Evolutionary conservation across 2,329 filamentous ascomycete genomes (phyloP).

Genomic region (Tolypocladium cylindrosporum): DNA sequence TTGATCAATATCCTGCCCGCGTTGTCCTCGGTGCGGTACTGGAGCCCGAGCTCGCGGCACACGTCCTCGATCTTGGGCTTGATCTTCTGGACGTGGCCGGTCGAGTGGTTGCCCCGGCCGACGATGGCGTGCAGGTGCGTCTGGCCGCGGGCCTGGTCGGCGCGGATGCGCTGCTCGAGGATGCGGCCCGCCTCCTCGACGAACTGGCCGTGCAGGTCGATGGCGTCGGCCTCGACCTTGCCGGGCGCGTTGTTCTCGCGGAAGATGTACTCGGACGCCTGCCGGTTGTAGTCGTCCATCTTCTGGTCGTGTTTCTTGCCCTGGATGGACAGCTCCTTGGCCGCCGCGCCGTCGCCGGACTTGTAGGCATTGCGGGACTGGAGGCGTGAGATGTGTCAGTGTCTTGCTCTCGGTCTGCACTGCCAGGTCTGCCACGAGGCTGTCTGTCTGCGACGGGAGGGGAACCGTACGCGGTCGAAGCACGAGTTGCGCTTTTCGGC

Average conservation of each 20-base stretch:
- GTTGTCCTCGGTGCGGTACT: conserved; percentile 81
- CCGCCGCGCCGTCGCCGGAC: conserved; percentile 70
- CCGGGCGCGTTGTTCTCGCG: conserved; percentile 80
- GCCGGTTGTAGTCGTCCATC: conserved; percentile 83
- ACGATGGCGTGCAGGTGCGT: conserved; percentile 89
- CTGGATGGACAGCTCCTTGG: conserved; percentile 75
- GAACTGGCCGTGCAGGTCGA: conserved; percentile 90
- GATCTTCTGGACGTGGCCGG: conserved; percentile 78
- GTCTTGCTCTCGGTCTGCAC: not conserved
- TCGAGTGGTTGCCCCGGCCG: conserved; percentile 85
- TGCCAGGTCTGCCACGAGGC: not conserved
- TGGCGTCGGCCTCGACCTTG: conserved; percentile 67
- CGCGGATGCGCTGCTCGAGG: conserved; percentile 72
- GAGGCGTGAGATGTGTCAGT: not conserved
- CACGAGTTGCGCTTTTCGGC: conserved; percentile 67
- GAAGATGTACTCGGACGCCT: conserved; percentile 91
- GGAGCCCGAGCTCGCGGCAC: conserved; percentile 71
- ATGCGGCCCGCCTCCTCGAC: conserved; percentile 93
- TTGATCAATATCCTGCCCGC: conserved; percentile 84
- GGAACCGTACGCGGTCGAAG: conserved; percentile 53
- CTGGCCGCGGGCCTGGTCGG: conserved; percentile 64
- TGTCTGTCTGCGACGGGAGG: conserved; percentile 2
- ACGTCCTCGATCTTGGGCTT: conserved; percentile 90
- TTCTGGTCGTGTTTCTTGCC: conserved; percentile 74
- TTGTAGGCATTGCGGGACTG: conserved; percentile 73